Evolutionary conservation across 257 asterid species (phyloP).

Genomic region (Anisodus acutangulus): DNA sequence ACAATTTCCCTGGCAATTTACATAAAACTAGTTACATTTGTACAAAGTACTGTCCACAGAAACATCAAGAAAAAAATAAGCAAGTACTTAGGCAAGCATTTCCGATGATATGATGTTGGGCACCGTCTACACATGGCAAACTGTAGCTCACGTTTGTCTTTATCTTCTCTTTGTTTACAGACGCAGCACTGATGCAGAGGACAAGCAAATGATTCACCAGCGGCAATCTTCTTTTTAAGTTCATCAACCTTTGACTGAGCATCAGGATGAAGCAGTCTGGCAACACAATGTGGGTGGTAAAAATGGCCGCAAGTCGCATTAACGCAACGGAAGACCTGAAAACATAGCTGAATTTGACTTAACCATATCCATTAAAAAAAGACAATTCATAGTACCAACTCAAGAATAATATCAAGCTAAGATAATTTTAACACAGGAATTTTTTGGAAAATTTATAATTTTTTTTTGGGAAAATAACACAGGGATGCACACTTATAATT

Average conservation of each 20-base stretch:
- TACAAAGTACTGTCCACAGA: constrained; percentile 18
- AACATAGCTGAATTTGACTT: constrained; percentile 26
- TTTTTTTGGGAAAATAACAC: not conserved
- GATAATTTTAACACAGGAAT: not conserved
- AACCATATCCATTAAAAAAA: not conserved
- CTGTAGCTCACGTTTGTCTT: constrained; percentile 52
- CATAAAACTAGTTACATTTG: constrained; percentile 25
- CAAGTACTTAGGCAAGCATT: constrained; percentile 86
- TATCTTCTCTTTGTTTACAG: constrained; percentile 74
- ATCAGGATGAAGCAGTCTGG: constrained; percentile 63
- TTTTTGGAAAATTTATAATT: too few relatives aligned
- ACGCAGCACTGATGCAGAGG: constrained; percentile 75
- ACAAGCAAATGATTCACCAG: constrained; percentile 81
- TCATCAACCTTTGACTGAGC: constrained; percentile 56
- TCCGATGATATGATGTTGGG: constrained; percentile 88
- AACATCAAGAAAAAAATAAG: constrained; percentile 17
- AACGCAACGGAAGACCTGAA: constrained; percentile 86
- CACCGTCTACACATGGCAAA: constrained; percentile 98
- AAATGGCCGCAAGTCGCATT: constrained; percentile 90
- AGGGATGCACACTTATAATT: not conserved
- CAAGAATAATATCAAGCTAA: constrained; percentile 5
- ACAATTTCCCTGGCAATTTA: constrained; percentile 58
- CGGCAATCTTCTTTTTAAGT: constrained; percentile 54
- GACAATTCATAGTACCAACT: not conserved
- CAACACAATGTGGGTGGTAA: constrained; percentile 87